A percentile compares a stretch with the other conserved stretches of the same genome.
Evolutionary conservation across 352 stramenopile genomes (phyloP).

Genomic region (Phytophthora nicotianae): DNA sequence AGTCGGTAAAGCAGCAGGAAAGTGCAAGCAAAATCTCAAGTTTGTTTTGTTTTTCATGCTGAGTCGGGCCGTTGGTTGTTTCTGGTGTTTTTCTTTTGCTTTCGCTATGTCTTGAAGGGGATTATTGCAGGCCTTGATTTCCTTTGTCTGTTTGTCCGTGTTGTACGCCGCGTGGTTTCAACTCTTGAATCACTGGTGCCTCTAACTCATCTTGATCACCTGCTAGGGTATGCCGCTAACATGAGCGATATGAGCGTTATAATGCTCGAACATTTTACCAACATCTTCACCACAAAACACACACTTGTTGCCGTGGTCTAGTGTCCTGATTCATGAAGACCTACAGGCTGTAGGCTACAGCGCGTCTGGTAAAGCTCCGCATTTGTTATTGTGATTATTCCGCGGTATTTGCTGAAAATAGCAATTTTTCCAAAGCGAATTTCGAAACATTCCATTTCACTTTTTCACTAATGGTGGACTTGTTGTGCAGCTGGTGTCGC

Average conservation of each 20-base stretch:
- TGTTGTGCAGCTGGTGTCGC: slow-evolving; percentile 44
- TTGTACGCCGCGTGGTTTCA: slow-evolving; percentile 3
- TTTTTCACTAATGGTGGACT: slow-evolving; percentile 4
- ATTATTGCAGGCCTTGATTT: neutral
- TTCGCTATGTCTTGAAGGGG: neutral
- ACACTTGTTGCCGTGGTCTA: neutral
- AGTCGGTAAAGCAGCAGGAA: slow-evolving; percentile 36
- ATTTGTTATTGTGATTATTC: slow-evolving; percentile 10
- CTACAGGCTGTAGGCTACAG: no score
- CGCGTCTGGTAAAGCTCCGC: slow-evolving; percentile 13
- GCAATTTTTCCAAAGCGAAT: slow-evolving; percentile 8
- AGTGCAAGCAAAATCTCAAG: slow-evolving; percentile 44
- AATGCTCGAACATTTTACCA: neutral
- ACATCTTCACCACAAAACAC: neutral
- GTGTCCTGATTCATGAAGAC: slow-evolving; percentile 4
- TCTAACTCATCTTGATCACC: slow-evolving; percentile 35
- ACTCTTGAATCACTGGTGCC: neutral
- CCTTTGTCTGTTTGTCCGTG: slow-evolving; percentile 1
- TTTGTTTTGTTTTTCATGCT: slow-evolving; percentile 44
- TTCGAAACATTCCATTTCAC: neutral
- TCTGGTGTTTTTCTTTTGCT: slow-evolving; percentile 2
- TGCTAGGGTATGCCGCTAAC: neutral
- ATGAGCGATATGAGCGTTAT: neutral
- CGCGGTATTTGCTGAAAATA: slow-evolving; percentile 19
- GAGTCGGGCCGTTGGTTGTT: slow-evolving; percentile 6